A percentile compares a stretch with the other conserved stretches of the same genome.
These are phyloP conservation scores for Penicillium subrubescens DNA, from an alignment of 495 filamentous ascomycete genomes.

Conservation along the genomic window DNA sequence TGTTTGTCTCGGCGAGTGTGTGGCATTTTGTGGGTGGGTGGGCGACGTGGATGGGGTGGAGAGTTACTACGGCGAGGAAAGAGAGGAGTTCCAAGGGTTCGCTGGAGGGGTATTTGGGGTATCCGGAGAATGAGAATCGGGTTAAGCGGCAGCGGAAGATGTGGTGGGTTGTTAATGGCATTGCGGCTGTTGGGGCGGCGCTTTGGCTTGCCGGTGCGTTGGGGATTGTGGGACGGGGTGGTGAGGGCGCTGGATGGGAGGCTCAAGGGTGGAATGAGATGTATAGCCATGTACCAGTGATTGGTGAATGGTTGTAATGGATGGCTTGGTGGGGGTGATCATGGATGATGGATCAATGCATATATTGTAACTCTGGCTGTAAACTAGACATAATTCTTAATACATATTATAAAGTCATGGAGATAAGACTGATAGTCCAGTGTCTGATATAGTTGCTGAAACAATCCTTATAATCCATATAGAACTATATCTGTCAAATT, in stretches of 20 bases:
- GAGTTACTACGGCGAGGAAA: conserved; percentile 43
- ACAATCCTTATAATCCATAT: no score
- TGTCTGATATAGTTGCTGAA: no score
- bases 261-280: conserved; percentile 75
- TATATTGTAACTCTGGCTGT: conserved; percentile 19
- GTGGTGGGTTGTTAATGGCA: conserved; percentile 69
- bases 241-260: conserved; percentile 72
- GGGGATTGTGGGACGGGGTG: conserved; percentile 74
- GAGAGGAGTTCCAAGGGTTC: conserved; percentile 36
- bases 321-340: not conserved
- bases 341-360: not conserved
- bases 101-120: conserved; percentile 39
- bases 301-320: conserved; percentile 52
- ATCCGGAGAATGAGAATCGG: conserved; percentile 41
- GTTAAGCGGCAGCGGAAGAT: conserved; percentile 55
- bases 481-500: no score
- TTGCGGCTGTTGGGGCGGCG: conserved; percentile 56
- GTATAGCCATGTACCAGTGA: conserved; percentile 56
- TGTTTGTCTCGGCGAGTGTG: conserved; percentile 67
- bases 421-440: not conserved
- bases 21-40: conserved; percentile 85
- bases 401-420: conserved; percentile 3
- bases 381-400: conserved; percentile 6
- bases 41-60: conserved; percentile 69
- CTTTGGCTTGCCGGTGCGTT: conserved; percentile 82